Evolutionary conservation across 768 basidiomycete genomes (phyloP), one percentile per base, ranked within the genome.

Genomic region (Phaffia australis): DNA sequence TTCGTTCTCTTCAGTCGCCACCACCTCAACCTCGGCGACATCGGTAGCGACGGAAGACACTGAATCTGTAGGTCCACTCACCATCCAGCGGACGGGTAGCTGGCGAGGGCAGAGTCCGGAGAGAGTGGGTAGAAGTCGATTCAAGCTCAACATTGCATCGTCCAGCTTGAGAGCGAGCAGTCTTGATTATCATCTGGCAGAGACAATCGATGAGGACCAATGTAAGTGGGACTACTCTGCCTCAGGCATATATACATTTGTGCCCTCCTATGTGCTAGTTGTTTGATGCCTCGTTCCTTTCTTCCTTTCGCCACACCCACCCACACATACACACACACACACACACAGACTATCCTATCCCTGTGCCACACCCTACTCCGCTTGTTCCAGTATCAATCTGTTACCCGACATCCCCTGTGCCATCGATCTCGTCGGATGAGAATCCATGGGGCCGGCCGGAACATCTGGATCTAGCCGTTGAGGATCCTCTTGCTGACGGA

Each of bases 331-430:
- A 14, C 21, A 64, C 54, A 51, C 14, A 30, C 57, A 42, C 69
- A 64, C n/a, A 68, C 65, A 25, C 60, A 66, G 49, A 60, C 54
- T 35, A 32, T 18, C 47, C 15, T 25, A 23, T 14, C 32, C 19
- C 46, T 35, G 59, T 56, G 67, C 65, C 64, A 60, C 64, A 64
- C 56, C 21, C 69, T 50, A 66, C 66, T 48, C 35, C 66, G 65
- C 18, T 69, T 68, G 51, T 69, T 63, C 35, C 68, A 64, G 15
- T 27, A 65, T 19, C 65, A 59, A 46, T 60, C 69, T 68, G 49
- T 70, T 71, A 60, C 70, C 71, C 66, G 60, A 63, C 64, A 56
- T 71, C 29, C 48, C 70, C 16, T 18, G 48, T 23, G 23, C 52
- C 23, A 16, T 23, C 68, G 15, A 56, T 59, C 56, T 56, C 67